Conservation (phyloP, 306 rosid genomes). For the Quillaja saponaria region DNA sequence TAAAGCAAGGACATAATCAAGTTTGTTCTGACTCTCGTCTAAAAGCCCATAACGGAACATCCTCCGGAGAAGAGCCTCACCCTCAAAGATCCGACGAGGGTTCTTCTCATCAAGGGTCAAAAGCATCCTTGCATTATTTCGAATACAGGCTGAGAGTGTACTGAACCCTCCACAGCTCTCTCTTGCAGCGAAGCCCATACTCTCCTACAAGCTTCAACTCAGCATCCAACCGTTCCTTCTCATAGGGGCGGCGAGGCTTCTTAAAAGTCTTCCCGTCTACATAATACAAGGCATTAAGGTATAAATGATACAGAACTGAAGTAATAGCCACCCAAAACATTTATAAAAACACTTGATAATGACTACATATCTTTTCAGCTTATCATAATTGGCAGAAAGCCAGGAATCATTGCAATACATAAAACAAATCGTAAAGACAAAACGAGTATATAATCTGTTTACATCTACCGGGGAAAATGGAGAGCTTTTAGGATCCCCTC, state of each 20-base stretch:
- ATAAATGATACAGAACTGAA: not conserved
- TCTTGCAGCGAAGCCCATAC: slow-evolving; percentile 66
- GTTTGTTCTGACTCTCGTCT: slow-evolving; percentile 67
- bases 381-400: not conserved
- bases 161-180: slow-evolving; percentile 70
- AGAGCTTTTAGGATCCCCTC: too few relatives aligned
- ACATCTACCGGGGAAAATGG: too few relatives aligned
- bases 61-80: slow-evolving; percentile 60
- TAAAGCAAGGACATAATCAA: slow-evolving; percentile 63
- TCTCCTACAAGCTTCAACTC: slow-evolving; percentile 65
- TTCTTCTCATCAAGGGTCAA: slow-evolving; percentile 67
- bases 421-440: not conserved
- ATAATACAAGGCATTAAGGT: not conserved
- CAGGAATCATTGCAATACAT: not conserved
- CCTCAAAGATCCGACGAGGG: slow-evolving; percentile 66
- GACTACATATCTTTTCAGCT: not conserved
- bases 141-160: slow-evolving; percentile 63
- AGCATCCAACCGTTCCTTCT: slow-evolving; percentile 73
- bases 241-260: slow-evolving; percentile 76
- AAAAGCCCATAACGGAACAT: slow-evolving; percentile 60
- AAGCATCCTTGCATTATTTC: slow-evolving; percentile 57
- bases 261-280: slow-evolving; percentile 72
- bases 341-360: not conserved
- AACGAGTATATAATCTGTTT: not conserved
- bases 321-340: not conserved